Evolutionary conservation across 108 stramenopile genomes (phyloP).

Genomic region (Nannochloropsis gaditana): DNA sequence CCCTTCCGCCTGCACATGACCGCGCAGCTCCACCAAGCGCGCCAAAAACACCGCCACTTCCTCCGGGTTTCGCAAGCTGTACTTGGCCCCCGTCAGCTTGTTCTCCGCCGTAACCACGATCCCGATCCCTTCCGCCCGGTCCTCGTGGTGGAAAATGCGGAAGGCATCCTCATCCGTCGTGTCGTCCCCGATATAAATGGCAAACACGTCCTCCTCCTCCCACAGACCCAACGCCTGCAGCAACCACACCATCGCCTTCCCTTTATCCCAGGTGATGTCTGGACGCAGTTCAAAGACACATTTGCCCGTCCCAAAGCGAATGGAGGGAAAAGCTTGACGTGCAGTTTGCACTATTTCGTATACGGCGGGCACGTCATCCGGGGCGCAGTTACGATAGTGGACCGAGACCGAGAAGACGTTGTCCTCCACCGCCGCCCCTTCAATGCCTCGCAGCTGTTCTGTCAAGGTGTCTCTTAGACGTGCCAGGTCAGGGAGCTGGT

Average conservation of each 20-base stretch:
- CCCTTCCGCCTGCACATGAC: not conserved
- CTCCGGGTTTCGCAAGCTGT: conserved; percentile 36
- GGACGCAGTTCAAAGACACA: conserved; percentile 50
- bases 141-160: conserved; percentile 22
- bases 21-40: conserved; percentile 20
- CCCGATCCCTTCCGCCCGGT: conserved; percentile 31
- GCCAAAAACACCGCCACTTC: conserved; percentile 35
- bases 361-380: conserved; percentile 34
- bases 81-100: conserved; percentile 38
- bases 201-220: conserved; percentile 31
- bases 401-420: conserved; percentile 46
- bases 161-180: conserved; percentile 50
- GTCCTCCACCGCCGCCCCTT: conserved; percentile 45
- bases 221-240: conserved; percentile 36
- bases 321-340: conserved; percentile 23
- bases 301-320: conserved; percentile 37
- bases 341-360: conserved; percentile 25
- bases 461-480: conserved; percentile 23
- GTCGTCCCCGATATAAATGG: conserved; percentile 45
- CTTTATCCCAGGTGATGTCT: conserved; percentile 48
- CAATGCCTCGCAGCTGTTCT: conserved; percentile 23
- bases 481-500: conserved; percentile 33
- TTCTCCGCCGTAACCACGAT: conserved; percentile 48
- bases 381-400: conserved; percentile 46
- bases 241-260: conserved; percentile 45